Evolutionary conservation across 164 flowering plant species (phyloP).

Genomic region (Kalanchoe fedtschenkoi): DNA sequence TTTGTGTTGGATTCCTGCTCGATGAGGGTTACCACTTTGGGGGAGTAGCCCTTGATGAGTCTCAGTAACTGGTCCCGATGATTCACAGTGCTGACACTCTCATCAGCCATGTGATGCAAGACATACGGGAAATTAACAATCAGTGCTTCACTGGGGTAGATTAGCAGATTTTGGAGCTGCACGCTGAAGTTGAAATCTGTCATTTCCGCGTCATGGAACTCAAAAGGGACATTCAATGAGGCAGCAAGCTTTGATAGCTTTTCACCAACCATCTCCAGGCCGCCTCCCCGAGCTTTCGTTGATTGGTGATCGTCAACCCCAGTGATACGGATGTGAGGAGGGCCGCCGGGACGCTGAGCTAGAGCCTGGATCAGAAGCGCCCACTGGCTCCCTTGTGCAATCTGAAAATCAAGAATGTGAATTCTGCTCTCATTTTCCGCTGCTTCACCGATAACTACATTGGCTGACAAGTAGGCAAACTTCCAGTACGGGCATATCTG

Average conservation of each 20-base stretch:
- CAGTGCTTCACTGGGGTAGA: constrained; percentile 4
- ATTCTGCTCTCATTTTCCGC: constrained; percentile 5
- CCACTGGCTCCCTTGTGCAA: constrained; percentile 10
- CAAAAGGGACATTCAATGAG: neutral
- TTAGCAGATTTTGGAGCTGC: neutral
- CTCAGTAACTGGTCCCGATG: constrained; percentile 8
- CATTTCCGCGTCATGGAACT: constrained; percentile 9
- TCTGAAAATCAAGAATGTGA: constrained; percentile 8
- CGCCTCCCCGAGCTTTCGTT: constrained; percentile 8
- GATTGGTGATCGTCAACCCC: constrained; percentile 6
- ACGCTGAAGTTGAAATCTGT: neutral
- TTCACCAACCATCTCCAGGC: constrained; percentile 4
- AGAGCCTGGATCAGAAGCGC: constrained; percentile 6
- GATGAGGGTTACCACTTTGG: constrained; percentile 5
- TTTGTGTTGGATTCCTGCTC: constrained; percentile 10
- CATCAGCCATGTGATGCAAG: constrained; percentile 8
- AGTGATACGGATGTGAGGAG: constrained; percentile 7
- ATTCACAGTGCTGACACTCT: constrained; percentile 10
- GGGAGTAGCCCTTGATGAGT: neutral
- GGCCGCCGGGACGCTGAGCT: neutral
- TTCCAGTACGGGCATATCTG: constrained; percentile 9
- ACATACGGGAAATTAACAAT: constrained; percentile 7
- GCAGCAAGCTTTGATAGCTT: constrained; percentile 1
- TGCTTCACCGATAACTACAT: constrained; percentile 6
- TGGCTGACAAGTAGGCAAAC: constrained; percentile 6